These are phyloP conservation scores for Suhomyces bokatorum DNA, from an alignment of 1,139 yeast genomes.

Conservation along the genomic window DNA sequence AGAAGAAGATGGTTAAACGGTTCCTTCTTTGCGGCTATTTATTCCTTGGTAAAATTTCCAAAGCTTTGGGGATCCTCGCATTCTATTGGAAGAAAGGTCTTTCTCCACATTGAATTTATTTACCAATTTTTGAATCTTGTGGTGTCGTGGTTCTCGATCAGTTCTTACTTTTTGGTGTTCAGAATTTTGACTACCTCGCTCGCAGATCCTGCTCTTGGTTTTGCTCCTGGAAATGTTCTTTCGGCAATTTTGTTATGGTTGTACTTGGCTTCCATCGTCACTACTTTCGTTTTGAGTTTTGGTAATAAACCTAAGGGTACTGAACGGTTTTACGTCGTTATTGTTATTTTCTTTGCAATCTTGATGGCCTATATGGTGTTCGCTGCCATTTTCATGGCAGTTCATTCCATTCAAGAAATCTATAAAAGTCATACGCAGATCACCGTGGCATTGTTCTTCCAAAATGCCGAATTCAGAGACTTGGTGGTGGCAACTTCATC, in stretches of 20 bases:
- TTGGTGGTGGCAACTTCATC: conserved; percentile 50
- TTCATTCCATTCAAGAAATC: conserved; percentile 42
- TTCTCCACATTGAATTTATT: conserved; percentile 44
- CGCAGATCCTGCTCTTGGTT: conserved; percentile 51
- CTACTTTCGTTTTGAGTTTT: conserved; percentile 86
- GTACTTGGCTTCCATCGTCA: conserved; percentile 81
- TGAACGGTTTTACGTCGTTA: conserved; percentile 74
- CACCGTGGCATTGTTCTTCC: conserved; percentile 41
- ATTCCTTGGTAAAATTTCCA: conserved; percentile 46
- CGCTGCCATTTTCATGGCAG: conserved; percentile 52
- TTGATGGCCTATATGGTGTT: conserved; percentile 91
- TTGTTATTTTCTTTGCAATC: conserved; percentile 85
- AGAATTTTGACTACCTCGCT: conserved; percentile 73
- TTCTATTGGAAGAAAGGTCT: conserved; percentile 42
- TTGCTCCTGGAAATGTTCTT: conserved; percentile 72
- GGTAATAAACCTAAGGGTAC: conserved; percentile 97
- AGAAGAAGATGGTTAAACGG: conserved; percentile 56
- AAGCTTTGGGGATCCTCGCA: conserved; percentile 47
- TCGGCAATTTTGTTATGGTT: conserved; percentile 87
- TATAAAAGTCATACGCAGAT: conserved; percentile 31
- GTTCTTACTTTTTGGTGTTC: conserved; percentile 78
- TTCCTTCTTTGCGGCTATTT: conserved; percentile 51
- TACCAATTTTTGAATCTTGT: conserved; percentile 46
- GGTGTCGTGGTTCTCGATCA: conserved; percentile 80
- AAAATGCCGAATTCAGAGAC: conserved; percentile 47